Percentiles rank a stretch among this genome's conserved stretches.
Conservation (phyloP, 2,329 filamentous ascomycete genomes). For the Septoria petroselini region DNA sequence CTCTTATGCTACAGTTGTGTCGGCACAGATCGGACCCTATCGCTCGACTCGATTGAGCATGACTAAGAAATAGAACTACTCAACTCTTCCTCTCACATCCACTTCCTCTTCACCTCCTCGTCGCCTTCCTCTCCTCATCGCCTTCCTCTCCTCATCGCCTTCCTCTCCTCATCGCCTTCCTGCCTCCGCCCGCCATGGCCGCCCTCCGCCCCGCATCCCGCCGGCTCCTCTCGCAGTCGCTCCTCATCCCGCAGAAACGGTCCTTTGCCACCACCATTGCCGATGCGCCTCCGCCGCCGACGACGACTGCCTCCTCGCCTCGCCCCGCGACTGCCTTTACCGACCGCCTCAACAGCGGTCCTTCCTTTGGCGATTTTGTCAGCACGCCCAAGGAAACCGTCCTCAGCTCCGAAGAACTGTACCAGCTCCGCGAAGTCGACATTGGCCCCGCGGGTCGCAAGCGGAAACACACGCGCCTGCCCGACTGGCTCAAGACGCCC, state of each 20-base stretch:
- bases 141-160: neutral
- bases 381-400: constrained; percentile 42
- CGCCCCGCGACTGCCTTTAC: constrained; percentile 55
- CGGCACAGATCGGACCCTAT: no score
- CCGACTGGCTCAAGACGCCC: constrained; percentile 93
- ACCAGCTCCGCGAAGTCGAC: constrained; percentile 60
- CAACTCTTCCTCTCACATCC: neutral
- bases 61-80: neutral
- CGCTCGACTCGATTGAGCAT: no score
- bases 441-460: constrained; percentile 61
- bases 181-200: constrained; percentile 19
- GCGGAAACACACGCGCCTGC: constrained; percentile 70
- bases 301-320: constrained; percentile 35
- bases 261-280: constrained; percentile 46
- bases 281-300: constrained; percentile 37
- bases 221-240: constrained; percentile 22
- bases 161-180: no score
- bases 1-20: no score
- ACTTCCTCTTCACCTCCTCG: no score
- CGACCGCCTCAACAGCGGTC: constrained; percentile 63
- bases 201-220: constrained; percentile 21
- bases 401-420: constrained; percentile 51
- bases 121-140: neutral
- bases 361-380: constrained; percentile 63
- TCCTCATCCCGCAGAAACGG: constrained; percentile 37